Percentiles rank a stretch among this genome's conserved stretches.
Evolutionary conservation across 2,329 filamentous ascomycete species (phyloP).

Genomic region (Fusarium nelsonii): DNA sequence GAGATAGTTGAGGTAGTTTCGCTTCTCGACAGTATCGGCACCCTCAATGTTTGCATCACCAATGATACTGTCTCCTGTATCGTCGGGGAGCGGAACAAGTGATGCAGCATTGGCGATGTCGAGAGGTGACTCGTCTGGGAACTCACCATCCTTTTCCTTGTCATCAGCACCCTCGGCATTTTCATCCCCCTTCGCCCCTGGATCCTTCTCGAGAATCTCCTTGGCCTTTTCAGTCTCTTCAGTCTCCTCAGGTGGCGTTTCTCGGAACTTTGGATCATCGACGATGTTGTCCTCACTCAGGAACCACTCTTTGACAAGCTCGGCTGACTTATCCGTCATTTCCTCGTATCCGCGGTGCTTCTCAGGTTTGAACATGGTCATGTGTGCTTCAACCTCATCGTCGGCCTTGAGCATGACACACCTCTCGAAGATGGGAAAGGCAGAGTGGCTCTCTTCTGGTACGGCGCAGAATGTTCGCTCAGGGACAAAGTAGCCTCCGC

Average conservation of each 20-base stretch:
- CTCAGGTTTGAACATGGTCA: constrained; percentile 72
- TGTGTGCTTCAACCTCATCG: constrained; percentile 81
- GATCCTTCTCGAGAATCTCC: constrained; percentile 42
- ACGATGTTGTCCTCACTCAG: constrained; percentile 58
- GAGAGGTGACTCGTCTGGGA: constrained; percentile 58
- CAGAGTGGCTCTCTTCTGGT: constrained; percentile 63
- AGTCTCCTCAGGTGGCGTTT: constrained; percentile 54
- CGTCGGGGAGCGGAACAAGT: constrained; percentile 61
- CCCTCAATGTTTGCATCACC: constrained; percentile 51
- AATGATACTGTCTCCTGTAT: constrained; percentile 52
- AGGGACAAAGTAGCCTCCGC: constrained; percentile 68
- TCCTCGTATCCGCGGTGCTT: constrained; percentile 73
- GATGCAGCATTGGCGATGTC: constrained; percentile 67
- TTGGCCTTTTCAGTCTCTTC: constrained; percentile 48
- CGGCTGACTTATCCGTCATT: constrained; percentile 70
- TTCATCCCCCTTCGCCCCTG: constrained; percentile 23
- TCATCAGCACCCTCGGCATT: constrained; percentile 10
- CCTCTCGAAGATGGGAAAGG: constrained; percentile 61
- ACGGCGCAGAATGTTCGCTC: constrained; percentile 86
- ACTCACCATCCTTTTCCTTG: constrained; percentile 25
- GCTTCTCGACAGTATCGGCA: constrained; percentile 52
- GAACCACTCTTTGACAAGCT: constrained; percentile 70
- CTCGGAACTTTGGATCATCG: constrained; percentile 61
- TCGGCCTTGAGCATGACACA: constrained; percentile 72
- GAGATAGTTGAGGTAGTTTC: constrained; percentile 63